Conservation (phyloP, 306 rosid species). For the Carpinus viminea region DNA sequence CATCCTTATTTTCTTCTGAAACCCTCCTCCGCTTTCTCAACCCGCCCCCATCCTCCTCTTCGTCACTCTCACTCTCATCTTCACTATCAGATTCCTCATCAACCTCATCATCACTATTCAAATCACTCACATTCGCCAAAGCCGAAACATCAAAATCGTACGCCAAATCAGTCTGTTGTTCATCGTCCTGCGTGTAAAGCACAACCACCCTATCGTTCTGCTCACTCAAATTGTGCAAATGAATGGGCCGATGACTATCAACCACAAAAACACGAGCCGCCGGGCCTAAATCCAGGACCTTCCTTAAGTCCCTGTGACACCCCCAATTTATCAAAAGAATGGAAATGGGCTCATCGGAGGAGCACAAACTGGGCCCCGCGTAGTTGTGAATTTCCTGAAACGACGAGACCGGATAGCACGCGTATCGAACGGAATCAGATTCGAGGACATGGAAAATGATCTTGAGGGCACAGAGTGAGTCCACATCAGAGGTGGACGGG, state of each 20-base stretch:
- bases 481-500: constrained; percentile 92
- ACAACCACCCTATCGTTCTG: constrained; percentile 71
- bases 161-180: constrained; percentile 74
- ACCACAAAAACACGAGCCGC: constrained; percentile 66
- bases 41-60: constrained; percentile 32
- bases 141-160: constrained; percentile 74
- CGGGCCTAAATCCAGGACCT: constrained; percentile 46
- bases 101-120: constrained; percentile 52
- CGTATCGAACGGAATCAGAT: constrained; percentile 75
- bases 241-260: constrained; percentile 90
- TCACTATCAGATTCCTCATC: constrained; percentile 50
- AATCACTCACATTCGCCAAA: constrained; percentile 63
- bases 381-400: constrained; percentile 75
- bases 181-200: constrained; percentile 75
- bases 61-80: constrained; percentile 52
- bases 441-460: constrained; percentile 75
- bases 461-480: constrained; percentile 80
- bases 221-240: constrained; percentile 73
- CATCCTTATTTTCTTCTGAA: constrained; percentile 43
- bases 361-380: constrained; percentile 37
- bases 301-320: constrained; percentile 63
- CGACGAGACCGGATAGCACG: constrained; percentile 84
- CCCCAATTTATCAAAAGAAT: constrained; percentile 91
- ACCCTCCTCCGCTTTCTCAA: constrained; percentile 57
- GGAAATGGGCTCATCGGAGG: constrained; percentile 41